Base-by-base conservation (phyloP, 495 filamentous ascomycete species). In the Tetracladium marchalianum region DNA sequence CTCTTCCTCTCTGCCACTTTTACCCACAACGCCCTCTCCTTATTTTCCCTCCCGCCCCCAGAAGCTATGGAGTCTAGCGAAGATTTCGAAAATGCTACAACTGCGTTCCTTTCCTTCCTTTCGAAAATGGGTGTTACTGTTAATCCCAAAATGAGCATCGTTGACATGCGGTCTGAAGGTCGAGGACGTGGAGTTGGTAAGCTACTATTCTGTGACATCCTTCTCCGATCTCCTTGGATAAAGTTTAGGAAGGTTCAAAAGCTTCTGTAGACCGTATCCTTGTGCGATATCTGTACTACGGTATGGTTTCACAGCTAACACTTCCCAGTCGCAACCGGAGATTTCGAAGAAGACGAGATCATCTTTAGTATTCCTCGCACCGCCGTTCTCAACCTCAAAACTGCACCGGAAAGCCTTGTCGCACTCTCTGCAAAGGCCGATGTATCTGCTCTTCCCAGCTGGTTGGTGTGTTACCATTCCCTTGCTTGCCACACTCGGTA, bases 291-390 rank as follows among this genome's bases (percentile, higher is more conserved):
- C 22, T 27, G 3, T 27, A 27, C 22, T 27, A 7, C 22, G 22
- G 22, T 27, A 5, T 3, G 2, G 12, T 13, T 37, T 37, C n/a
- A n/a, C 35, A 11, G 9, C 63, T 67, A 47, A 70, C 46, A 35
- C 27, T 18, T 31, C 46, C 13, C 43, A 82, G 78, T 84, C 53
- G 79, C 81, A 27, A 58, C 58, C 24, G 45, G 64, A 53, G 71
- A 79, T 51, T 73, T 85, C 36, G 58, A 64, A 15, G 73, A 76
- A 53, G 78, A 78, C 47, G 79, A 81, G 67, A 67, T 79, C 52
- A 68, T 84, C 40, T 85, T 84, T 66, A 71, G 69, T 15, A 75
- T 84, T 41, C 76, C 78, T 10, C 75, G 73, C 32, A 62, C 68
- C 31, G 56, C 68, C 24, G 66, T 84, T 22, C 68, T 85, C 31